Percentiles rank a stretch among this genome's conserved stretches.
Conservation (phyloP, 805 yeast species). For the Kodamaea leandrae region DNA sequence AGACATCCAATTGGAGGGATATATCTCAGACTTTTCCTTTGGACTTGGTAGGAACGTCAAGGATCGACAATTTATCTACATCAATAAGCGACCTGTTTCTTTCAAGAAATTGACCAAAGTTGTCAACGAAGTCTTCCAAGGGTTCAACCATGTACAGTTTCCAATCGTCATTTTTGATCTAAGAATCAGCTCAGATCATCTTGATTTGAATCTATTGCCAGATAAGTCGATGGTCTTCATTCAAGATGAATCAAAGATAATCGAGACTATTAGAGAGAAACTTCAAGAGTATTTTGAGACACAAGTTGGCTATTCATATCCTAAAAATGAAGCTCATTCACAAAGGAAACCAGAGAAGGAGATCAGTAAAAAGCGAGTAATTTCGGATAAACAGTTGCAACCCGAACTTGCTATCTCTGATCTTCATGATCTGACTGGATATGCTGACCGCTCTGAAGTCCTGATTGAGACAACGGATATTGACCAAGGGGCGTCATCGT, state of each 20-base stretch:
- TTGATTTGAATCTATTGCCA: conserved; percentile 91
- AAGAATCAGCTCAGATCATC: conserved; percentile 43
- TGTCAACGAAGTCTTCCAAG: conserved; percentile 70
- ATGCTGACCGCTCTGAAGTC: too few species aligned
- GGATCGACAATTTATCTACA: conserved; percentile 73
- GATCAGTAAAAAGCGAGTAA: too few species aligned
- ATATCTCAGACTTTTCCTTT: conserved; percentile 70
- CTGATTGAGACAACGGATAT: too few species aligned
- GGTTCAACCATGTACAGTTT: conserved; percentile 66
- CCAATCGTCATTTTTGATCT: conserved; percentile 72
- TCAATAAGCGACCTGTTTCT: conserved; percentile 74
- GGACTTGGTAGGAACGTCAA: conserved; percentile 64
- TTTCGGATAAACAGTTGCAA: too few species aligned
- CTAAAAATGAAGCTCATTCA: background rate
- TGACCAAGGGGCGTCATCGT: too few species aligned
- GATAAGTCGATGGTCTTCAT: conserved; percentile 76
- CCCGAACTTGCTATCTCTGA: too few species aligned
- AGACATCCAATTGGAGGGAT: conserved; percentile 50
- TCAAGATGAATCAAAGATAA: conserved; percentile 60
- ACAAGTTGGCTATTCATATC: conserved; percentile 25
- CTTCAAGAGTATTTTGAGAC: conserved; percentile 46
- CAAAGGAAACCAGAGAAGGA: conserved; percentile 1
- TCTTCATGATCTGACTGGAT: too few species aligned
- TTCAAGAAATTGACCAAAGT: conserved; percentile 54
- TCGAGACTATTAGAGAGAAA: conserved; percentile 54